Base-by-base conservation (phyloP, 2,329 filamentous ascomycete species). In the Elsinoe arachidis region DNA sequence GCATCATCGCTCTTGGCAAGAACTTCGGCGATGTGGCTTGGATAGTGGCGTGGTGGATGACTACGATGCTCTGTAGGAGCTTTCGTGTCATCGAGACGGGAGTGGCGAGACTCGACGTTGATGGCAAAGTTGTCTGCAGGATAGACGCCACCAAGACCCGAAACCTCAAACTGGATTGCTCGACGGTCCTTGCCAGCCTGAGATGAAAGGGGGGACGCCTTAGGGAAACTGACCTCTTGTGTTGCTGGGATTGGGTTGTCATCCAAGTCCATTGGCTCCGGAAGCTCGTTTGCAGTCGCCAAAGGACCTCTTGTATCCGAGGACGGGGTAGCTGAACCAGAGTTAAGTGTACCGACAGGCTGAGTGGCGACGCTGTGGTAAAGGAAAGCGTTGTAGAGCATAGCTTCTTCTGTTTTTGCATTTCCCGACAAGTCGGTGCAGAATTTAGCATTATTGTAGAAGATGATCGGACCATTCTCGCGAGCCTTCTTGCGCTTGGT, bases 381-480 rank as follows among this genome's bases (percentile, higher is more conserved):
- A 3, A 61, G 30, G 17, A 61, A 57, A 1, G 56, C 41, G 38
- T 61, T 61, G 55, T 59, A 58, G 1, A 47, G 15, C 55, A 60
- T 59, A 2, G 54, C 49, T 3, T 38, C 55, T 21, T 59, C 57
- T 11, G 63, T 58, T 34, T 61, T 64, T 7, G 74, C 74, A 63
- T 90, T 86, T 1, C 85, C 85, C 14, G 85, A 88, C 2, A 93
- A 72, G 68, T 95, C 90, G 1, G 85, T 90, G 68, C 84, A 93
- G 68, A 93, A 95, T 0, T 81, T 82, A 1, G 86, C 86, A 23
- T 86, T 87, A 60, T 80, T 88, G 68, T 92, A 95, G 66, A 91
- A 95, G 15, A 92, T 90, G 62, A 95, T 86, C 1, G 87, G 84
- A 7, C 88, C 89, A 59, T 87, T 83, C 11, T 83, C 78, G 0